These are phyloP conservation scores for Tylopilus vinaceipallidus DNA, from an alignment of 768 basidiomycete genomes.

Conservation along the genomic window DNA sequence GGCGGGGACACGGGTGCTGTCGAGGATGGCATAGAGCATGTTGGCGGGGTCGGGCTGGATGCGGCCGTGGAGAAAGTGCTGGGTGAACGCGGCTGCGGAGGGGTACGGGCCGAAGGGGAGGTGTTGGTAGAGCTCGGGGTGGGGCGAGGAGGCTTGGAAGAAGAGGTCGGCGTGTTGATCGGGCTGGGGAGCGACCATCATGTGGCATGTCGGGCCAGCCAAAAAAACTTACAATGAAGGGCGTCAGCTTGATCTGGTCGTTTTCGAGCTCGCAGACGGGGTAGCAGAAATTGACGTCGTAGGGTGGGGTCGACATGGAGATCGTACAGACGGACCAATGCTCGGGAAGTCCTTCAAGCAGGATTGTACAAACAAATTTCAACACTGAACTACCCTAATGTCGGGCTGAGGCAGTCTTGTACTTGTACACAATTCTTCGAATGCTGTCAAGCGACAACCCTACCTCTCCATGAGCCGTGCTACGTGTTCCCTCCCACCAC, in stretches of 20 bases:
- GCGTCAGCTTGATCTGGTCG: constrained; percentile 47
- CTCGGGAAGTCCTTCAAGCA: too few species aligned
- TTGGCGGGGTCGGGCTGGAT: constrained; percentile 35
- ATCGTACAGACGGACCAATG: too few species aligned
- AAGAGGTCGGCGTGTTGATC: constrained; percentile 43
- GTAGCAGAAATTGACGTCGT: constrained; percentile 50
- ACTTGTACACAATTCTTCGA: too few species aligned
- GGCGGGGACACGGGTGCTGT: constrained; percentile 38
- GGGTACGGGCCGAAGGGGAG: constrained; percentile 51
- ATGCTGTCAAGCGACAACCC: too few species aligned
- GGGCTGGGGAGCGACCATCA: constrained; percentile 43
- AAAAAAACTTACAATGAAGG: constrained; percentile 44
- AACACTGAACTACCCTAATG: too few species aligned
- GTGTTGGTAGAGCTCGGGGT: constrained; percentile 45
- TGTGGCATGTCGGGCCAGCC: too few species aligned
- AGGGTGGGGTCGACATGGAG: too few species aligned
- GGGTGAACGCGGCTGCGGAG: constrained; percentile 35
- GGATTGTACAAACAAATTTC: too few species aligned
- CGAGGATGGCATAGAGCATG: constrained; percentile 52
- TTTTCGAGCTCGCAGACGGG: constrained; percentile 47
- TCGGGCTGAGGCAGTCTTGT: too few species aligned
- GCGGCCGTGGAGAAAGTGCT: constrained; percentile 34
- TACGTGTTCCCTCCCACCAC: constrained; percentile 6
- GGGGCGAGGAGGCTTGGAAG: constrained; percentile 30
- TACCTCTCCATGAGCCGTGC: constrained; percentile 9